These are phyloP conservation scores for Botrytis cinerea DNA, from an alignment of 2,329 filamentous ascomycete species.

Conservation along the genomic window DNA sequence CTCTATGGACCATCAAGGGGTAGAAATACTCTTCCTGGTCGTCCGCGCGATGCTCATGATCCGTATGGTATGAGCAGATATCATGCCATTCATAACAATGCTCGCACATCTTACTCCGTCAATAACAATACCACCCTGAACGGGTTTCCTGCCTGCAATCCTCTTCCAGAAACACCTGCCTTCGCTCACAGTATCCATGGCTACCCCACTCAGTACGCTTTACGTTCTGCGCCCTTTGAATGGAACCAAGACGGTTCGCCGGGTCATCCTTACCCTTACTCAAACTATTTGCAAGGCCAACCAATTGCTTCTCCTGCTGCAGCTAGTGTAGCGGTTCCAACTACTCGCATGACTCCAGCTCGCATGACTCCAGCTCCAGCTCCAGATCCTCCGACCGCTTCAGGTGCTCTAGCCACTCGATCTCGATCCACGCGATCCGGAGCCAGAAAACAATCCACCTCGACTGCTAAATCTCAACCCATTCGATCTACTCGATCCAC, in stretches of 20 bases:
- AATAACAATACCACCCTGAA: background rate
- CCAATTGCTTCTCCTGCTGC: background rate
- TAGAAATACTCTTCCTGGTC: background rate
- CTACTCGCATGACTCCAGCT: background rate
- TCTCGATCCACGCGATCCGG: too few species aligned
- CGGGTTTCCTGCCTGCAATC: background rate
- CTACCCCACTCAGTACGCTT: too few species aligned
- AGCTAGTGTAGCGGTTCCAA: background rate
- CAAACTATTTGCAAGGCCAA: background rate
- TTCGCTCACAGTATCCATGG: background rate
- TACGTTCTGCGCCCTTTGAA: too few species aligned
- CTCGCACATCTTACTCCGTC: background rate
- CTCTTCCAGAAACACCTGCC: background rate
- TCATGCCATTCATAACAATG: background rate
- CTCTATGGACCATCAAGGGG: background rate
- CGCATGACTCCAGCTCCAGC: background rate
- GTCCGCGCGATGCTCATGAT: background rate
- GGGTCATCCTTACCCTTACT: background rate
- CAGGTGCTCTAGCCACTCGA: background rate
- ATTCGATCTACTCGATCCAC: background rate
- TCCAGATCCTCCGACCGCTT: background rate
- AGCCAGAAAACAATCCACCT: background rate
- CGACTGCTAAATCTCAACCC: background rate
- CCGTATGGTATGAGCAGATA: background rate
- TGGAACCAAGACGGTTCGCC: fast-evolving